Conservation (phyloP, 208 protist species). For the Entamoeba moshkovskii region DNA sequence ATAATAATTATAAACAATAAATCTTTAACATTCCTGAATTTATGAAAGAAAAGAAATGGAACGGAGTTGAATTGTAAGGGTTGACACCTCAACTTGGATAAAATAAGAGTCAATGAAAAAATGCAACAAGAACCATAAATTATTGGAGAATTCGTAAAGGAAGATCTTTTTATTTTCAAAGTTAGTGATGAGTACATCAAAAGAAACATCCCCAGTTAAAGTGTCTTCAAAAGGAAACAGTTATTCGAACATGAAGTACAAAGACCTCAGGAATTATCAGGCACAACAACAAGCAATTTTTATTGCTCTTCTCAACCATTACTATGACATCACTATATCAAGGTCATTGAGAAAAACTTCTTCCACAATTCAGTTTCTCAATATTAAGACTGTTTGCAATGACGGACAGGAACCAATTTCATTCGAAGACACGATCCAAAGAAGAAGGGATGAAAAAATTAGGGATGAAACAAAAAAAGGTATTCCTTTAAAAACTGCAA, state of each 20-base stretch:
- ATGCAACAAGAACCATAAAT: no score
- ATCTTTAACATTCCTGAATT: no score
- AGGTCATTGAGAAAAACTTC: background rate
- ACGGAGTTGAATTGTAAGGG: no score
- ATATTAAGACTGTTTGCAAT: background rate
- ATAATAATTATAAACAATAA: no score
- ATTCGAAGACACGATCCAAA: background rate
- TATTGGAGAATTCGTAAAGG: no score
- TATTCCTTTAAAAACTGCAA: background rate
- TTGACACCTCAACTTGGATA: no score
- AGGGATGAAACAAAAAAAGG: background rate
- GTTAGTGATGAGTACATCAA: no score
- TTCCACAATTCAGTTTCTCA: background rate
- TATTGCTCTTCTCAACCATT: background rate
- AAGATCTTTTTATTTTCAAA: no score
- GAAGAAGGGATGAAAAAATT: background rate
- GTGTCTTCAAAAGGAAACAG: background rate
- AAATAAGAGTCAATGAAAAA: no score
- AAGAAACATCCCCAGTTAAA: no score
- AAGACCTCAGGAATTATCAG: background rate
- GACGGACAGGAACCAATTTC: background rate
- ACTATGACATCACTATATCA: background rate
- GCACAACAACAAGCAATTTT: background rate
- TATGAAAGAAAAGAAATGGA: no score
- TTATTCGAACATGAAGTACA: background rate